Evolutionary conservation across 2,329 filamentous ascomycete species (phyloP).

Genomic region (Dactylonectria estremocensis): DNA sequence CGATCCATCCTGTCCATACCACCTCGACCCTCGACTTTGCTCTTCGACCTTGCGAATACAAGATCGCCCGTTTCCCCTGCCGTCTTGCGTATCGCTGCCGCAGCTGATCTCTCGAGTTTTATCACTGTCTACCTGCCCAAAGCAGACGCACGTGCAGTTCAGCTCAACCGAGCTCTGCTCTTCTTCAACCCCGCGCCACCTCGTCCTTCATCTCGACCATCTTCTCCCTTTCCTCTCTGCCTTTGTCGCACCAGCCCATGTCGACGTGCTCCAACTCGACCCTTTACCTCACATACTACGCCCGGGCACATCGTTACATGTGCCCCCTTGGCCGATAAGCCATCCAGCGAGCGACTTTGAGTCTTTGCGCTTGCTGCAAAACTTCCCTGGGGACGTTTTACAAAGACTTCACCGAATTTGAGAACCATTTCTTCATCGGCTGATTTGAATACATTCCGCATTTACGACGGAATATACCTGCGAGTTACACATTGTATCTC

Average conservation of each 20-base stretch:
- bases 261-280: conserved; percentile 37
- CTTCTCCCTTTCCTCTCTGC: not conserved
- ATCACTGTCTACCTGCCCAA: conserved; percentile 5
- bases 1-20: conserved; percentile 22
- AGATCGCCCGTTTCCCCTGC: conserved; percentile 38
- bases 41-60: conserved; percentile 16
- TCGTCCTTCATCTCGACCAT: conserved; percentile 4
- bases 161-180: not conserved
- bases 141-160: conserved; percentile 3
- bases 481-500: not conserved
- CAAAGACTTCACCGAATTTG: conserved; percentile 65
- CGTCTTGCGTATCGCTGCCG: conserved; percentile 28
- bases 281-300: conserved; percentile 28
- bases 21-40: not conserved
- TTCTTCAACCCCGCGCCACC: conserved; percentile 15
- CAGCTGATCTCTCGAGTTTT: conserved; percentile 35
- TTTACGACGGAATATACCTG: conserved; percentile 2
- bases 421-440: conserved; percentile 1
- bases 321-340: conserved; percentile 60
- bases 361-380: conserved; percentile 76
- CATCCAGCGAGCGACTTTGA: conserved; percentile 72
- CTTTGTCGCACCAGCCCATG: conserved; percentile 34
- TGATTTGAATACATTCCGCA: conserved; percentile 13
- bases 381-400: conserved; percentile 57
- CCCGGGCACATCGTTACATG: conserved; percentile 60